Base-by-base conservation (phyloP, 495 filamentous ascomycete genomes). In the Annulohypoxylon nitens region DNA sequence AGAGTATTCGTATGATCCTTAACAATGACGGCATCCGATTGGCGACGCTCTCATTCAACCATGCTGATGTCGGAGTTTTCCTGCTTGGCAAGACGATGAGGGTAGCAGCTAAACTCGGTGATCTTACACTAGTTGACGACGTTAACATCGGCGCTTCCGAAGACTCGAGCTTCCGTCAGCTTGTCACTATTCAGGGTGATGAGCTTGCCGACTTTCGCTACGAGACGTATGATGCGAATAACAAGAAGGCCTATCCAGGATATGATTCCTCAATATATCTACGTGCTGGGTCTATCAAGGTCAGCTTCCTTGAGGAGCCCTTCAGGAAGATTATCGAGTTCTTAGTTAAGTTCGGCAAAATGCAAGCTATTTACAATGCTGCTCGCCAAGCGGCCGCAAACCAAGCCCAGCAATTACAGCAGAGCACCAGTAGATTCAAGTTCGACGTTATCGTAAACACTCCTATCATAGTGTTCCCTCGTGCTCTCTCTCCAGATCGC, bases 321-420 rank as follows among this genome's bases (percentile, higher is more conserved):
- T 98, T 97, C 83, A 92, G 97, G 47, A 98, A 98, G 82, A 99
- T 99, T 68, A 93, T 98, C 81, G 93, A 97, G 76, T 99, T 98
- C 81, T 85, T 94, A 33, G 93, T 99, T 75, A 99, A 99, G 74
- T 99, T 99, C 76, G 96, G 96, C 65, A 97, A 97, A 82, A 99
- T 99, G 96, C 96, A 98, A 81, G 94, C 96, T 23, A 94, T 99
- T 54, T 98, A 97, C 86, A 98, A 99, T 79, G 95, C 96, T 18
- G 96, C 96, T 20, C 89, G 97, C 25, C 93, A 95, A 80, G 96
- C 96, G 59, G 96, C 96, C n/a, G 93, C 94, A 25, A 95, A 92
- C 67, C 95, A 97, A 79, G 96, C 96, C 6, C 97, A 88, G 57
- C 93, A 98, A 78, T 86, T 99, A 10, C 95, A 98, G 75, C 90